Evolutionary conservation across 2,329 filamentous ascomycete species (phyloP), one percentile per base, ranked within the genome.

Genomic region (Xylariaceae sp.): DNA sequence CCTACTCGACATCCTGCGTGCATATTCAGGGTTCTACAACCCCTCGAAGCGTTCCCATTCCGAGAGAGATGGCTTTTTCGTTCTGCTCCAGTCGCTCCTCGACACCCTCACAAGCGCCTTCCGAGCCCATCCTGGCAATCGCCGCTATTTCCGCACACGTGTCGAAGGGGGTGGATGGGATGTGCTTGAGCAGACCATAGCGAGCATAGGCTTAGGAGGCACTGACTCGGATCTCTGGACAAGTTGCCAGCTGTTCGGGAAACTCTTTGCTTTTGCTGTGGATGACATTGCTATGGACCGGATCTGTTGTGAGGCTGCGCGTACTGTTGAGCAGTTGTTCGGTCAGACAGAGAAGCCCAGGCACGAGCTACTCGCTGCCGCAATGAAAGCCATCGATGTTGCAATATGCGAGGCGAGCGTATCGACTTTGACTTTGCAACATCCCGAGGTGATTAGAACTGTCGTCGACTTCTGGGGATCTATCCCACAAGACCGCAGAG

Each of bases 81-180:
- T 76, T 43, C 67, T 90, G 13, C 67, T 94, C 13, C 78, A 88
- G 54, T 74, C 74, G 7, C 73, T 84, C n/a, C 68, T 92, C 27
- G 78, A 78, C 21, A 77, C 92, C 11, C 66, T 97, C 18, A 82
- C 85, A 1, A 82, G 83, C 33, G 80, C 81, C 11, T 74, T 98
- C 49, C 76, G 79, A 38, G 79, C 80, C 31, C 88, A 97, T 61
- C 73, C 83, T 32, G 90, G 89, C 14, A 98, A 97, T 63, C 77
- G 83, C 55, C 78, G 85, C 51, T 96, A 90, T 66, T 97, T 97
- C 59, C 76, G 79, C 42, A 81, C 80, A 50, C 74, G 79, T 50
- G 78, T 94, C 19, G 76, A 85, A 42, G 81, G 78, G 15, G 85
- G 82, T 40, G 88, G 90, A 3, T 94, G 88, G 82, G 73, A 80